Evolutionary conservation across 108 stramenopile species (phyloP).

Genomic region (Aurantiochytrium sp.): DNA sequence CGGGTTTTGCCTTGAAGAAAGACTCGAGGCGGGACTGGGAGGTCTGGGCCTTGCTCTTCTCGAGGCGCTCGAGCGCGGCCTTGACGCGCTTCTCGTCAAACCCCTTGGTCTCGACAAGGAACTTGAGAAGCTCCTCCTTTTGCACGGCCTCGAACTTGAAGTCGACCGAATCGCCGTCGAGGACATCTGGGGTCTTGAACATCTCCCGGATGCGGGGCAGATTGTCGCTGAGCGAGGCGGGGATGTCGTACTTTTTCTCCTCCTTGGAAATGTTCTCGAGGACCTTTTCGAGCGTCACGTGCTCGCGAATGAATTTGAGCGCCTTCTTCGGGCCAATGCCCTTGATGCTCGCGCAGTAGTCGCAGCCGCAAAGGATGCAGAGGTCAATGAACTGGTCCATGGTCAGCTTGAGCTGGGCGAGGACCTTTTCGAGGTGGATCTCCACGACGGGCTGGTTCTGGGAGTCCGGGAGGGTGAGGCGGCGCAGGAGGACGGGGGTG

Average conservation of each 20-base stretch:
- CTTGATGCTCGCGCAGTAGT: slow-evolving; percentile 90
- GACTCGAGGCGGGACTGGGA: slow-evolving; percentile 83
- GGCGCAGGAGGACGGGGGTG: slow-evolving; percentile 72
- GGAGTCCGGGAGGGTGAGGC: neutral
- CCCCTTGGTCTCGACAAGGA: slow-evolving; percentile 82
- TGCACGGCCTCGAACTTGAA: slow-evolving; percentile 47
- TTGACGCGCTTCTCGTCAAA: slow-evolving; percentile 86
- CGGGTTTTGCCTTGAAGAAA: slow-evolving; percentile 64
- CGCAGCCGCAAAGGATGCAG: slow-evolving; percentile 93
- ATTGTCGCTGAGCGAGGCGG: slow-evolving; percentile 69
- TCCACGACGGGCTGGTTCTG: slow-evolving; percentile 60
- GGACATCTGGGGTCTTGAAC: slow-evolving; percentile 78
- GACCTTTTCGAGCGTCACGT: slow-evolving; percentile 76
- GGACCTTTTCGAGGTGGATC: slow-evolving; percentile 79
- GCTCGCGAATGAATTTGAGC: slow-evolving; percentile 78
- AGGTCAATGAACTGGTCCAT: slow-evolving; percentile 97
- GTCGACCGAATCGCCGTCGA: neutral
- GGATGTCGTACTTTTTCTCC: slow-evolving; percentile 74
- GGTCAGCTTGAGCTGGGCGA: slow-evolving; percentile 78
- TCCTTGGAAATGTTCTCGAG: slow-evolving; percentile 63
- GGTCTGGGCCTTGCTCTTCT: slow-evolving; percentile 71
- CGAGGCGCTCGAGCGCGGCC: slow-evolving; percentile 75
- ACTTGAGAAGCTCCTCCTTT: slow-evolving; percentile 61
- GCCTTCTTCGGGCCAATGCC: slow-evolving; percentile 97
- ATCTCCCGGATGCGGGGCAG: slow-evolving; percentile 61